These are phyloP conservation scores for Claviceps purpurea DNA, from an alignment of 2,329 filamentous ascomycete species.

Conservation along the genomic window DNA sequence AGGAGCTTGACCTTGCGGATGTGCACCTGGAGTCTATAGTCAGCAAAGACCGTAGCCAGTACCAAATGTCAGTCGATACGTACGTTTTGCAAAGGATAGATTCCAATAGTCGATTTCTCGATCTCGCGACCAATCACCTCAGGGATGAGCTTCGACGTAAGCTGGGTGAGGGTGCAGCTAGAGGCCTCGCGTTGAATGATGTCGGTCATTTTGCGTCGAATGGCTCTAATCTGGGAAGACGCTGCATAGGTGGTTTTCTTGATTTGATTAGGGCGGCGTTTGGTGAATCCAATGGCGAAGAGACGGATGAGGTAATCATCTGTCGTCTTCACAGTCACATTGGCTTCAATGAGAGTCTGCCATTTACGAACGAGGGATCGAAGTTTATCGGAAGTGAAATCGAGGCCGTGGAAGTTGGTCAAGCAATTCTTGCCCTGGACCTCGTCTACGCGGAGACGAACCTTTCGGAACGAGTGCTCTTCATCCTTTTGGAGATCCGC, in stretches of 20 bases:
- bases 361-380: slow-evolving; percentile 98
- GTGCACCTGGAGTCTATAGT: slow-evolving; percentile 58
- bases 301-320: slow-evolving; percentile 99
- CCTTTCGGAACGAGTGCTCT: slow-evolving; percentile 99
- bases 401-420: slow-evolving; percentile 99
- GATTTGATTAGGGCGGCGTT: slow-evolving; percentile 98
- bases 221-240: slow-evolving; percentile 92
- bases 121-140: slow-evolving; percentile 99
- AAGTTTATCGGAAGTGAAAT: slow-evolving; percentile 99
- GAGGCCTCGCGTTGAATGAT: slow-evolving; percentile 95
- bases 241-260: slow-evolving; percentile 99
- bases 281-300: slow-evolving; percentile 99
- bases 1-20: slow-evolving; percentile 99
- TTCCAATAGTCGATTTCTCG: slow-evolving; percentile 98
- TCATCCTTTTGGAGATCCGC: slow-evolving; percentile 99
- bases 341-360: slow-evolving; percentile 98
- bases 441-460: slow-evolving; percentile 97
- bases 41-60: neutral
- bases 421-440: slow-evolving; percentile 99
- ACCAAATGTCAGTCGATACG: slow-evolving; percentile 19
- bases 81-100: slow-evolving; percentile 99
- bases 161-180: slow-evolving; percentile 87
- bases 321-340: slow-evolving; percentile 99
- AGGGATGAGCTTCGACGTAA: slow-evolving; percentile 96
- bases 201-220: slow-evolving; percentile 99